Base-by-base conservation (phyloP, 2,329 filamentous ascomycete species). In the Epichloe bromicola region DNA sequence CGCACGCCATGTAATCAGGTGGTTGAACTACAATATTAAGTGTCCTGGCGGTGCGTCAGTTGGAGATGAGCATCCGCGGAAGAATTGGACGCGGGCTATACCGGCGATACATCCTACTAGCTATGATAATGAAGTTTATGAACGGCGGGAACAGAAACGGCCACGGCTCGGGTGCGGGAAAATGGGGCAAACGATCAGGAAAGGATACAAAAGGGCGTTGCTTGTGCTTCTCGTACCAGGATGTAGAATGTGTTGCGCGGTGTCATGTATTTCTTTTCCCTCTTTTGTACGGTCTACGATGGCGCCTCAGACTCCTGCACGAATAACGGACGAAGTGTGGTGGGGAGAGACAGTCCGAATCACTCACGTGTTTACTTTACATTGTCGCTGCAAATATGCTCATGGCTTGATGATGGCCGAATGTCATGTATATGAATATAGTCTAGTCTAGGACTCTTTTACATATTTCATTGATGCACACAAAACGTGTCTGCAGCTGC, bases 1-100 rank as follows among this genome's bases (percentile, higher is more conserved):
- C 78, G 40, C 93, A 98, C 66, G 91, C 91, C 6, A 85, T 85
- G 61, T 90, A 39, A 46, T 12, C 11, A 3, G 12, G 8, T 33
- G 26, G 26, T 10, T 30, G 26, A 30, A 30, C 3, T 11, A 30
- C 26, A 30, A 11, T 10, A 10, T 30, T 11, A 4, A 30, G 26
- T 30, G 26, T 11, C 26, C 26, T 10, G 26, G 11, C 8, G 8
- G 26, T 8, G 26, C 26, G 26, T 30, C 26, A 11, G 26, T 30
- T 30, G 3, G 26, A 30, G 26, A 30, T 30, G 26, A 30, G 26
- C 26, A 30, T 11, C 26, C 26, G 26, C 26, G 26, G 26, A 30
- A 30, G 26, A 30, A 10, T 30, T 30, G 26, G 8, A 11, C 3
- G 26, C 8, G 26, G 26, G 26, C 36, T 5, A 15, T 38, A n/a